Evolutionary conservation across 345 rosid genomes (phyloP).

Genomic region (Nasturtium officinale): DNA sequence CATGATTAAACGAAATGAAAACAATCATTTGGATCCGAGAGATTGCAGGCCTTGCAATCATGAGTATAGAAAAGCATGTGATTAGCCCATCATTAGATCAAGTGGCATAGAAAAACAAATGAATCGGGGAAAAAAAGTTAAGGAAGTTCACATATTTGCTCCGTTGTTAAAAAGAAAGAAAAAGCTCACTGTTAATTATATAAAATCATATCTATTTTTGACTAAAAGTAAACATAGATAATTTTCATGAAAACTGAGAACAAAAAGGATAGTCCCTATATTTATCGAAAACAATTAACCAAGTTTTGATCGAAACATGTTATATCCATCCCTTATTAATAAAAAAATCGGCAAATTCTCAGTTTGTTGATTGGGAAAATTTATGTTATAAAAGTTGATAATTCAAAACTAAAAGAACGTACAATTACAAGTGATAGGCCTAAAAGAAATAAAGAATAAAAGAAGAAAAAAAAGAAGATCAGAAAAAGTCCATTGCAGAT

Average conservation of each 20-base stretch:
- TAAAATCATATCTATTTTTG: not conserved
- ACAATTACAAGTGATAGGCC: constrained; percentile 30
- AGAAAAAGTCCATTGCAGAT: constrained; percentile 24
- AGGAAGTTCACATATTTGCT: constrained; percentile 4
- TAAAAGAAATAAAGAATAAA: not conserved
- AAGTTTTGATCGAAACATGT: not conserved
- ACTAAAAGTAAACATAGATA: not conserved
- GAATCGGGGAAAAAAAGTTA: not conserved
- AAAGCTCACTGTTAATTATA: not conserved
- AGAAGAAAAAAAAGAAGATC: not conserved
- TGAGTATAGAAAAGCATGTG: constrained; percentile 43
- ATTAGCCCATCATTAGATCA: constrained; percentile 45
- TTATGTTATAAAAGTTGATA: not conserved
- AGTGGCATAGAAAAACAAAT: constrained; percentile 25
- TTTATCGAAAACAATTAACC: not conserved
- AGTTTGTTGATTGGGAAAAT: not conserved
- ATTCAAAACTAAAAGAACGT: constrained; percentile 14
- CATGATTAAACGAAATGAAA: constrained; percentile 30
- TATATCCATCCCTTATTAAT: not conserved
- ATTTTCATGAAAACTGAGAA: not conserved
- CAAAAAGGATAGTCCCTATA: not conserved
- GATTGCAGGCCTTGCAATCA: constrained; percentile 40
- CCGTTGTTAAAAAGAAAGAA: not conserved
- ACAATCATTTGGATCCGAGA: constrained; percentile 35
- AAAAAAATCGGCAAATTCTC: not conserved